Evolutionary conservation across 768 basidiomycete genomes (phyloP).

Genomic region (Russula ochroleuca): DNA sequence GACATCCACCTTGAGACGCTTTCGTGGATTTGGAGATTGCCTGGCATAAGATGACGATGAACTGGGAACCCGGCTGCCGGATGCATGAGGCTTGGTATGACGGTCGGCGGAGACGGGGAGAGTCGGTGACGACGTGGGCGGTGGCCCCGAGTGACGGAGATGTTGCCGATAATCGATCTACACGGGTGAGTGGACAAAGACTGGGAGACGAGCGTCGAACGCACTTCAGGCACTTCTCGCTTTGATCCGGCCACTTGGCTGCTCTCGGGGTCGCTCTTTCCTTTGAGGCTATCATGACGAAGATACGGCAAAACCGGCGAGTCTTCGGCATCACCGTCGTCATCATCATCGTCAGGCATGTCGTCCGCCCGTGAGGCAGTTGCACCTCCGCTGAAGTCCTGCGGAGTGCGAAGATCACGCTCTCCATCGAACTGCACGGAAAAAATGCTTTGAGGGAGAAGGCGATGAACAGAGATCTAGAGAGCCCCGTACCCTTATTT

Average conservation of each 20-base stretch:
- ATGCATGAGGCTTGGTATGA: slow-evolving; percentile 25
- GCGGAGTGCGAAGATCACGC: slow-evolving; percentile 45
- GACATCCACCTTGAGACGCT: slow-evolving; percentile 18
- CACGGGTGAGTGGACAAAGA: not conserved
- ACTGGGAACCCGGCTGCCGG: slow-evolving; percentile 24
- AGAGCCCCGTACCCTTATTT: slow-evolving; percentile 45
- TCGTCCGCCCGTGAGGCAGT: slow-evolving; percentile 37
- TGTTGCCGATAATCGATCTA: slow-evolving; percentile 30
- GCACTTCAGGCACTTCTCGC: slow-evolving; percentile 27
- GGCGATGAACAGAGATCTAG: not conserved
- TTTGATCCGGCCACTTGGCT: slow-evolving; percentile 17
- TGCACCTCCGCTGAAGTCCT: slow-evolving; percentile 43
- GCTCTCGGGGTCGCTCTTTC: slow-evolving; percentile 24
- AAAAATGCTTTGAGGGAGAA: not conserved
- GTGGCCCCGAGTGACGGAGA: slow-evolving; percentile 16
- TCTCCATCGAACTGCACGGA: slow-evolving; percentile 47
- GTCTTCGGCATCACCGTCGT: slow-evolving; percentile 26
- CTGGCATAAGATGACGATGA: slow-evolving; percentile 11
- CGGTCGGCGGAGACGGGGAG: slow-evolving; percentile 34
- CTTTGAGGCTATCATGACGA: slow-evolving; percentile 25
- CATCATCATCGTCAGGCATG: slow-evolving; percentile 36
- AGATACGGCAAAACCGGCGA: slow-evolving; percentile 14
- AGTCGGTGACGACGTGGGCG: slow-evolving; percentile 18
- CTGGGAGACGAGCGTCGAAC: slow-evolving; percentile 22
- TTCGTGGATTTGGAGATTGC: slow-evolving; percentile 22